phyloP scores from a whole-genome alignment of 2,329 filamentous ascomycete species.

The Chalara sp. region DNA sequence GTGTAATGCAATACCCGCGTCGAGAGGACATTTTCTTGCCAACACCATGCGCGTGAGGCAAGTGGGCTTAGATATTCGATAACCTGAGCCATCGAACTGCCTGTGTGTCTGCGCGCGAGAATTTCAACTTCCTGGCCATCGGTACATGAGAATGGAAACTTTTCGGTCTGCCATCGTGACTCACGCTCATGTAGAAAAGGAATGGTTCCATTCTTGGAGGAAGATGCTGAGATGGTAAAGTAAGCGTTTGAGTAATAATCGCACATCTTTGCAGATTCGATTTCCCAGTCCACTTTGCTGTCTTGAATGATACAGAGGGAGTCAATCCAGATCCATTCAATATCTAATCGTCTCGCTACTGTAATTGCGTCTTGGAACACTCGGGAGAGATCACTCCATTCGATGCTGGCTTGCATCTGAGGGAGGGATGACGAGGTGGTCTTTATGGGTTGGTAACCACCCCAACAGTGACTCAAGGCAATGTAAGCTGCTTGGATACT shows the following conservation, averaged over 20 bases:
- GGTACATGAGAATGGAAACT: slow-evolving; percentile 1
- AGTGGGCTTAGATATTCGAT: not conserved
- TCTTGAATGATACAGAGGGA: slow-evolving; percentile 24
- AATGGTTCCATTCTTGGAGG: slow-evolving; percentile 3
- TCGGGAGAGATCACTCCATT: slow-evolving; percentile 2
- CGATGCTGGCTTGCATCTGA: slow-evolving; percentile 2
- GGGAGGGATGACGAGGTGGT: slow-evolving; percentile 2
- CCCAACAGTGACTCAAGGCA: slow-evolving; percentile 7
- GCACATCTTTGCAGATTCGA: slow-evolving; percentile 18
- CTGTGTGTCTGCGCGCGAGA: slow-evolving; percentile 4
- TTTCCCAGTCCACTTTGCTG: slow-evolving; percentile 18
- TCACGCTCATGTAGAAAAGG: slow-evolving; percentile 4
- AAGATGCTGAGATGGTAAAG: slow-evolving; percentile 17
- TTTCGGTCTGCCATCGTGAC: not conserved
- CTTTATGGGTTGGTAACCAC: slow-evolving; percentile 2
- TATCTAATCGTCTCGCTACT: slow-evolving; percentile 17
- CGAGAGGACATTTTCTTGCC: slow-evolving; percentile 6
- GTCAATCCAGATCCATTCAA: slow-evolving; percentile 26
- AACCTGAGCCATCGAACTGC: slow-evolving; percentile 3
- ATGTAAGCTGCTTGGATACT: slow-evolving; percentile 3
- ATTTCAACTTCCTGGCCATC: slow-evolving; percentile 2
- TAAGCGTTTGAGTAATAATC: slow-evolving; percentile 18
- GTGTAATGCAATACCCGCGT: slow-evolving; percentile 5
- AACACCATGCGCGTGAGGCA: slow-evolving; percentile 1
- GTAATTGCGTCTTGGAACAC: slow-evolving; percentile 21